Base-by-base conservation (phyloP, 192 early-diverging fungal genomes). In the Spizellomyces sp. region DNA sequence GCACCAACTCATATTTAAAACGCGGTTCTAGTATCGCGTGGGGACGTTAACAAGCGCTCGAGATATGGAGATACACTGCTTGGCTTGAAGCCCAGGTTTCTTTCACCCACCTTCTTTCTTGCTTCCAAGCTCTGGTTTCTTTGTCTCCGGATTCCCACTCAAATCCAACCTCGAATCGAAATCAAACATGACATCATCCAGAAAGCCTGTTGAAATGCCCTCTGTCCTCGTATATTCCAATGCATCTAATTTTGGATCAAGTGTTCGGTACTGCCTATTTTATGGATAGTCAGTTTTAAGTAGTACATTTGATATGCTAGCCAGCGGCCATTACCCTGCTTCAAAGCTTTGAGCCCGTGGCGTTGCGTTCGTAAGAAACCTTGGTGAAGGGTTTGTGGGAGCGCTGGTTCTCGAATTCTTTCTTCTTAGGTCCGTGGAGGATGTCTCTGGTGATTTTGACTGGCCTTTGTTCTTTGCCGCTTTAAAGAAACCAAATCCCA, bases 141-240 rank as follows among this genome's bases (percentile, higher is more conserved):
- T 36, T 36, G 27, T 36, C 27, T 36, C 27, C 27, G 27, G 27
- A 3, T 36, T 36, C 27, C 27, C 27, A 36, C 27, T 22, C n/a
- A 56, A 22, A 9, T 36, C 36, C 62, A 12, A 19, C 62, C 21
- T 12, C 46, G 22, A 22, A 22, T 66, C 65, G 42, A 66, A 66
- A 52, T 66, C 65, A 52, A 66, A 66, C 47, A 66, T 15, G 42
- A 66, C 65, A 52, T 66, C 65, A 52, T 66, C 65, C 65, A 66
- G 46, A 42, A 66, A 66, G 14, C 42, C 41, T 5, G 22, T 27
- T 47, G 47, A 45, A 36, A 46, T 17, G 42, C 27, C 19, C 5
- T 4, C 15, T 62, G 6, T 6, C 27, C 27, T 36, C 19, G 36
- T 22, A 5, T 17, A 15, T 42, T 4, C 14, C 36, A 21, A 41